phyloP scores from a whole-genome alignment of 208 protist genomes.

The Trypanosoma cruzi region DNA sequence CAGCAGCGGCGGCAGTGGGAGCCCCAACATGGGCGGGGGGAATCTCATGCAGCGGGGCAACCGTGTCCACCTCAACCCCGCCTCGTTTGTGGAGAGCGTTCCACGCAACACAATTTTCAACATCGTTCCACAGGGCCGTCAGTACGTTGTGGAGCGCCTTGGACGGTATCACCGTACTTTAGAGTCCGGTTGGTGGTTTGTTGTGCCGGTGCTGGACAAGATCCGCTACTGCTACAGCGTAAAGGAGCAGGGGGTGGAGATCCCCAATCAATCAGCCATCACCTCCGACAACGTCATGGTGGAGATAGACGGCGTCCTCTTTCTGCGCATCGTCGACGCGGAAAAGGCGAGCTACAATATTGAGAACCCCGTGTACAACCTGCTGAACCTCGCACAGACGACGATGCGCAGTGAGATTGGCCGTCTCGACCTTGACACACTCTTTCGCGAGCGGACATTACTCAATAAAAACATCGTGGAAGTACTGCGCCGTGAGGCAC shows the following conservation, averaged over 20 bases:
- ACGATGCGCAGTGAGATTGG: conserved; percentile 97
- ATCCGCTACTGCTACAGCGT: conserved; percentile 96
- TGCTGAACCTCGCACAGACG: conserved; percentile 96
- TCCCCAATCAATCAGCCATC: conserved; percentile 94
- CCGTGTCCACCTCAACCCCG: conserved; percentile 47
- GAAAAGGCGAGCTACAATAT: conserved; percentile 94
- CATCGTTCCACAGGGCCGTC: conserved; percentile 94
- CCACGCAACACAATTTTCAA: conserved; percentile 88
- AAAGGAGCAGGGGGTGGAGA: conserved; percentile 93
- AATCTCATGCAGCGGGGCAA: conserved; percentile 15
- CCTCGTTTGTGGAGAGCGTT: conserved; percentile 58
- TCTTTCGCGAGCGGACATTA: conserved; percentile 92
- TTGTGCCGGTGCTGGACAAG: conserved; percentile 93
- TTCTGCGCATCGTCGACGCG: conserved; percentile 92
- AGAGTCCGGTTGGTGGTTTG: conserved; percentile 90
- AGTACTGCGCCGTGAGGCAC: conserved; percentile 88
- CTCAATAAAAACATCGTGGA: conserved; percentile 95
- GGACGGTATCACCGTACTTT: conserved; percentile 93
- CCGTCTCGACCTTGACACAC: conserved; percentile 93
- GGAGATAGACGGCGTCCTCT: conserved; percentile 96
- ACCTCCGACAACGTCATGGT: conserved; percentile 97
- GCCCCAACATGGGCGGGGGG: not conserved
- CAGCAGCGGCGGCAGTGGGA: not conserved
- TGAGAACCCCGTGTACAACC: conserved; percentile 95
- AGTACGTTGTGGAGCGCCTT: conserved; percentile 96